Evolutionary conservation across 2,329 filamentous ascomycete genomes (phyloP).

Genomic region (Fusarium albidum): DNA sequence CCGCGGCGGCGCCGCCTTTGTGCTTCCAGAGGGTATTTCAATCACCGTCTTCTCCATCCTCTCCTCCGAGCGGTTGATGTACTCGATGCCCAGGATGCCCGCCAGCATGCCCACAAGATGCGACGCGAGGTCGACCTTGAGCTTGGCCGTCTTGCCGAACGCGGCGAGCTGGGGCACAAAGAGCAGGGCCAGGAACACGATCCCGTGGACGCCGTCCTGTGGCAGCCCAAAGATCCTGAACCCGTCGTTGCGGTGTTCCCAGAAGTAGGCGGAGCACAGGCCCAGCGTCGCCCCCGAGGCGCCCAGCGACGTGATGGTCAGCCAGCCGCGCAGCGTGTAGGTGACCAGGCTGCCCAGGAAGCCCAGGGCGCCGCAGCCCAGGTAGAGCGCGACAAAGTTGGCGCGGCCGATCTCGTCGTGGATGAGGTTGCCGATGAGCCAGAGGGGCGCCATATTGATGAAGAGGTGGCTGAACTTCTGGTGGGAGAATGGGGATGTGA

Average conservation of each 20-base stretch:
- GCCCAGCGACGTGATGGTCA: constrained; percentile 66
- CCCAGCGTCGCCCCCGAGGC: constrained; percentile 72
- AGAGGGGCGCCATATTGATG: constrained; percentile 71
- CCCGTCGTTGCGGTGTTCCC: constrained; percentile 63
- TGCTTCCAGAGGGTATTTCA: constrained; percentile 7
- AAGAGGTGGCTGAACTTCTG: constrained; percentile 66
- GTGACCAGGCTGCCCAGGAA: constrained; percentile 65
- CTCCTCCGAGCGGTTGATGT: constrained; percentile 37
- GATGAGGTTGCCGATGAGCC: constrained; percentile 70
- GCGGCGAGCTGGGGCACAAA: constrained; percentile 59
- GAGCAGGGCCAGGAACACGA: constrained; percentile 61
- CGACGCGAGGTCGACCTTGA: constrained; percentile 59
- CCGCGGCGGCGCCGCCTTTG: background rate
- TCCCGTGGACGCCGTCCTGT: constrained; percentile 63
- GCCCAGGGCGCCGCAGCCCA: constrained; percentile 65
- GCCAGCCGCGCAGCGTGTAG: constrained; percentile 55
- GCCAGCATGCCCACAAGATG: constrained; percentile 61
- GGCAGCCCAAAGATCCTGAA: constrained; percentile 67
- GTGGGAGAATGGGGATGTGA: constrained; percentile 76
- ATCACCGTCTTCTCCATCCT: constrained; percentile 30
- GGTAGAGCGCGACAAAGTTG: constrained; percentile 73
- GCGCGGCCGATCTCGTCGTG: constrained; percentile 76
- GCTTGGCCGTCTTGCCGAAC: constrained; percentile 51
- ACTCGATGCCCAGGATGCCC: constrained; percentile 53
- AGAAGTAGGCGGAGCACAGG: constrained; percentile 68